Percentiles rank a stretch among this genome's conserved stretches.
These are phyloP conservation scores for Bipolaris bicolor DNA, from an alignment of 2,329 filamentous ascomycete species.

Conservation along the genomic window DNA sequence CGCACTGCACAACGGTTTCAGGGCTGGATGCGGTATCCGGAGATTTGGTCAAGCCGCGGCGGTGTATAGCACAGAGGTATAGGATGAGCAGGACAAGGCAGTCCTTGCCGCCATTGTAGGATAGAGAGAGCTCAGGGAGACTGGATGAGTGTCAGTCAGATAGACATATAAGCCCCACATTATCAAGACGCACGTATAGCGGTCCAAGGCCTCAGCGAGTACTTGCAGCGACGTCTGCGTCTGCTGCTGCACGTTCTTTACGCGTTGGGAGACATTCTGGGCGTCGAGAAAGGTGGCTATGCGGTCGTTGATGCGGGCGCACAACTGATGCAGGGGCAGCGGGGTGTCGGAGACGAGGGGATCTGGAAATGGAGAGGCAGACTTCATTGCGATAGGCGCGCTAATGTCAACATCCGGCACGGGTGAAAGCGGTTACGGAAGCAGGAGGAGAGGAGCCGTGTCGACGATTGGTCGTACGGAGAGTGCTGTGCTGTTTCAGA, in stretches of 20 bases:
- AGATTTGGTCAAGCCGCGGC: slow-evolving; percentile 36
- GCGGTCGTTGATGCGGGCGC: slow-evolving; percentile 61
- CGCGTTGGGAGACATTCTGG: slow-evolving; percentile 60
- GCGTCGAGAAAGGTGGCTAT: slow-evolving; percentile 71
- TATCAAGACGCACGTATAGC: slow-evolving; percentile 68
- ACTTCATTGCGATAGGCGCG: slow-evolving; percentile 47
- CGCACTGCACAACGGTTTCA: slow-evolving; percentile 67
- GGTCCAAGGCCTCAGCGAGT: slow-evolving; percentile 74
- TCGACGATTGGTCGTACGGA: slow-evolving; percentile 25
- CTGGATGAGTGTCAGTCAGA: slow-evolving; percentile 54
- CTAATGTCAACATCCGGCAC: slow-evolving; percentile 44
- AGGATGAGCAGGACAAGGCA: slow-evolving; percentile 90
- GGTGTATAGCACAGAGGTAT: slow-evolving; percentile 71
- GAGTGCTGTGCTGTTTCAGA: slow-evolving; percentile 27
- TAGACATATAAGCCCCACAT: slow-evolving; percentile 5
- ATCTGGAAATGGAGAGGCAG: slow-evolving; percentile 34
- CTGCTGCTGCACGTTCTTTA: slow-evolving; percentile 74
- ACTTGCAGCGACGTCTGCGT: slow-evolving; percentile 74
- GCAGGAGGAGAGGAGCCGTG: slow-evolving; percentile 11
- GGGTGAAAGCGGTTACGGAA: slow-evolving; percentile 21
- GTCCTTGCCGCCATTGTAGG: slow-evolving; percentile 98
- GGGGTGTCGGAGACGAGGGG: slow-evolving; percentile 49
- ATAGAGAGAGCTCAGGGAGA: slow-evolving; percentile 79
- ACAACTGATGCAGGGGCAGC: slow-evolving; percentile 57
- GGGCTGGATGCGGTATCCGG: slow-evolving; percentile 27